Conservation (phyloP, 257 asterid species). For the Fraxinus quadrangulata region DNA sequence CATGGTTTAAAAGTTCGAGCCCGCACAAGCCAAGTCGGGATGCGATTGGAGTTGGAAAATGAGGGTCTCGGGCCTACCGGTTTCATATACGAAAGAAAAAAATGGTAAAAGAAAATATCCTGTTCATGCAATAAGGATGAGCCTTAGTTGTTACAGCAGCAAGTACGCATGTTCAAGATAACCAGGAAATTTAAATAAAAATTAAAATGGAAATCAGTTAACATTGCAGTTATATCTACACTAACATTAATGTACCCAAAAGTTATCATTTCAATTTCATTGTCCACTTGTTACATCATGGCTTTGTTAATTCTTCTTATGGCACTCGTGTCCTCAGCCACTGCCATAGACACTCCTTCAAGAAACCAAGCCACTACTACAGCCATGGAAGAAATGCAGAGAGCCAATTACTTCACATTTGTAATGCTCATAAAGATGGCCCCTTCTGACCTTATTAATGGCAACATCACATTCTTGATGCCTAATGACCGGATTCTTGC, state of each 20-base stretch:
- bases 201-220: neutral
- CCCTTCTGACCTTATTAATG: constrained; percentile 37
- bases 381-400: constrained; percentile 71
- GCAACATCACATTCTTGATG: constrained; percentile 68
- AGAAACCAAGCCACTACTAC: constrained; percentile 25
- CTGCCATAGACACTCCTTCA: constrained; percentile 5
- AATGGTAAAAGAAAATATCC: neutral
- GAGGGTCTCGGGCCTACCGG: neutral
- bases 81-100: neutral
- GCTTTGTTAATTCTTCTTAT: constrained; percentile 25
- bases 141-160: constrained; percentile 45
- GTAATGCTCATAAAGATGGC: constrained; percentile 75
- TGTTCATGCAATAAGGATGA: constrained; percentile 46
- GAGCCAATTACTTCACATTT: constrained; percentile 70
- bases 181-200: constrained; percentile 6
- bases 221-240: constrained; percentile 12
- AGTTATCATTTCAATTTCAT: constrained; percentile 1
- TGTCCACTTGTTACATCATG: constrained; percentile 4
- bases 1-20: neutral
- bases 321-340: constrained; percentile 22
- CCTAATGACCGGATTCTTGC: constrained; percentile 64
- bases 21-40: neutral
- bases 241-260: neutral
- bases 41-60: neutral
- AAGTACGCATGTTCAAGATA: constrained; percentile 49